phyloP scores from a whole-genome alignment of 257 asterid genomes.

The Nyctanthes arbortristis region DNA sequence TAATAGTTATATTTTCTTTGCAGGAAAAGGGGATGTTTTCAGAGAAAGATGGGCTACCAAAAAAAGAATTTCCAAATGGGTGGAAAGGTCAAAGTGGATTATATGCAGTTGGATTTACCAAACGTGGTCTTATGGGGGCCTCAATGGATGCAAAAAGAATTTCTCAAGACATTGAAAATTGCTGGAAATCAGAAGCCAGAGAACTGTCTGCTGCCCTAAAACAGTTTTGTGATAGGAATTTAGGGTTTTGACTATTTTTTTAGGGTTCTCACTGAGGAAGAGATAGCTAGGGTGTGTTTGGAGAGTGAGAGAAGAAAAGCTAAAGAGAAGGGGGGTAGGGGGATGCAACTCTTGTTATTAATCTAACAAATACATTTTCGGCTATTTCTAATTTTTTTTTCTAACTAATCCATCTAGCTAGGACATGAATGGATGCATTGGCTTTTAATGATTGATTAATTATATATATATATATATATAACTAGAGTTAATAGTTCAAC shows the following conservation, averaged over 20 bases:
- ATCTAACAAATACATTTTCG: too few species aligned
- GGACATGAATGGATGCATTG: too few species aligned
- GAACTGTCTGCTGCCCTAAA: slow-evolving; percentile 19
- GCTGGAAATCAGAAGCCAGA: slow-evolving; percentile 38
- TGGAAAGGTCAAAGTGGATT: slow-evolving; percentile 93
- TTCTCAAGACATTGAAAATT: slow-evolving; percentile 54
- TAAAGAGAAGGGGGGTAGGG: too few species aligned
- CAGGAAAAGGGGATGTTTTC: slow-evolving; percentile 84
- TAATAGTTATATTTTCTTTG: not conserved
- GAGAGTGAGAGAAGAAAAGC: too few species aligned
- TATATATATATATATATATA: too few species aligned
- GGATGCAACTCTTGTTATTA: too few species aligned
- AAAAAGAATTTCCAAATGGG: slow-evolving; percentile 86
- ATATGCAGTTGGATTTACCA: slow-evolving; percentile 94
- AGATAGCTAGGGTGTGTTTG: too few species aligned
- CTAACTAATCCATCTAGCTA: too few species aligned
- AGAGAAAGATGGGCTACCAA: slow-evolving; percentile 87
- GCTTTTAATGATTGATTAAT: too few species aligned
- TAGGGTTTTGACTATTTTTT: not conserved
- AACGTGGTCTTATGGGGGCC: slow-evolving; percentile 97
- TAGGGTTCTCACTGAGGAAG: too few species aligned
- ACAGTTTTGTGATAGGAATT: not conserved
- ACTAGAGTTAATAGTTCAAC: too few species aligned
- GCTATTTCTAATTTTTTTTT: too few species aligned
- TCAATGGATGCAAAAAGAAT: slow-evolving; percentile 90